Conservation (phyloP, 192 early-diverging fungal species). For the Podila verticillata region DNA sequence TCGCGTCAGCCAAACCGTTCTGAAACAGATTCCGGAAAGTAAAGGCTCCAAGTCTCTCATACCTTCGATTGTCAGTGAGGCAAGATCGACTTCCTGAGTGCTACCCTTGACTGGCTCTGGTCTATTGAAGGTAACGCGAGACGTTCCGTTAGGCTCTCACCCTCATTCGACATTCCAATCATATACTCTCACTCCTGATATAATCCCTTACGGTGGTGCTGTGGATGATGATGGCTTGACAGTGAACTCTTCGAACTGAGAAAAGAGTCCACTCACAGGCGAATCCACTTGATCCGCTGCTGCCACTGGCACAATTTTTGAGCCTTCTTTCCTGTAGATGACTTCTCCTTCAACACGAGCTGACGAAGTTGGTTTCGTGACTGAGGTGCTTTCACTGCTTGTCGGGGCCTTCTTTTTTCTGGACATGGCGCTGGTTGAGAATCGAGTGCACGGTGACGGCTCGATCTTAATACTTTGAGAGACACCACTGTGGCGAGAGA, state of each 20-base stretch:
- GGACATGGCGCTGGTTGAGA: constrained; percentile 4
- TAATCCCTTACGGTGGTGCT: constrained; percentile 12
- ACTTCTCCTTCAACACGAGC: constrained; percentile 24
- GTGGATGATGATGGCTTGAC: constrained; percentile 14
- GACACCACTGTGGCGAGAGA: not conserved
- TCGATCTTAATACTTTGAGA: not conserved
- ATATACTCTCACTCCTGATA: not conserved
- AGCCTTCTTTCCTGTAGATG: constrained; percentile 30
- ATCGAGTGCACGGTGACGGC: not conserved
- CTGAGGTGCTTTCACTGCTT: not conserved
- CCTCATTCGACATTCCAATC: too few species aligned
- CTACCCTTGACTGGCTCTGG: too few species aligned
- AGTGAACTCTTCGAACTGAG: constrained; percentile 20
- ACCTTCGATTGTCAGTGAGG: constrained; percentile 26
- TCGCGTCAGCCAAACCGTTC: too few species aligned
- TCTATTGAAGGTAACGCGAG: not conserved
- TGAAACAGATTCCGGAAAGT: too few species aligned
- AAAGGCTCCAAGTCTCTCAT: not conserved
- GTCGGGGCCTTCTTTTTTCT: not conserved
- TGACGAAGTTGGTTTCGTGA: not conserved
- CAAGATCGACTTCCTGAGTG: constrained; percentile 12
- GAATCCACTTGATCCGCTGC: not conserved
- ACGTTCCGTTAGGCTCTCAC: not conserved
- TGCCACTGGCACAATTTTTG: constrained; percentile 36
- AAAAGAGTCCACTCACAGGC: constrained; percentile 34